Evolutionary conservation across 1,139 yeast species (phyloP), one percentile per base, ranked within the genome.

Genomic region (Magnusiomyces ingens): DNA sequence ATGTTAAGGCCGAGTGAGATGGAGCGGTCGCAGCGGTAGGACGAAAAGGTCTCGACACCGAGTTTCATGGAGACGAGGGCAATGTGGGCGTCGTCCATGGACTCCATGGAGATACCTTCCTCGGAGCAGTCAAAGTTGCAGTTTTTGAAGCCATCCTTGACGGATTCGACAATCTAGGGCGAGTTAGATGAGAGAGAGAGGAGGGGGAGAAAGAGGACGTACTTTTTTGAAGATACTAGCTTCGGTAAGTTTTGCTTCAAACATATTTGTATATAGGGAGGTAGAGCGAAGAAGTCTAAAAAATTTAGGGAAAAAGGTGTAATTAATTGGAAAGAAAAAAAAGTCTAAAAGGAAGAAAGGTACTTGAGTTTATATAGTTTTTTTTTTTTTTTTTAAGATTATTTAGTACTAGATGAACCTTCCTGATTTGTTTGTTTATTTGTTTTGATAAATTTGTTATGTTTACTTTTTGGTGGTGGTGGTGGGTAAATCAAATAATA

Each of bases 121-220:
- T 88, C 95, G 19, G 95, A 82, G 74, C 98, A 93, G 74, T 91
- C 95, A 77, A 93, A 89, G 78, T 93, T 93, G 75, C 97, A 93
- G 64, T 90, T 79, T 67, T 87, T 87, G 59, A 93, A 96, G 68
- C 95, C 84, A 67, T 93, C 99, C 69, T 89, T 87, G 69, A 90
- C 85, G 56, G 97, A 83, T 64, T 93, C 98, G 66, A 90, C 85
- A 66, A 89, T 82, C 79, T 73, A 44, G 11, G 4, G 19, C 4
- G 19, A 51, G 52, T 17, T 38, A 51, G 17, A 21, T 6, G n/a
- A 35, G 17, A 12, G 1, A 17, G 26, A 15, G 22, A 12, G 43
- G 3, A 40, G 11, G 26, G 22, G 15, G 64, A 75, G 32, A 26
- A 4, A 26, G 8, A 26, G 32, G 32, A 8, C 32, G 49, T 64